Conservation (phyloP, 2,329 filamentous ascomycete species). For the Penicillium occitanis region DNA sequence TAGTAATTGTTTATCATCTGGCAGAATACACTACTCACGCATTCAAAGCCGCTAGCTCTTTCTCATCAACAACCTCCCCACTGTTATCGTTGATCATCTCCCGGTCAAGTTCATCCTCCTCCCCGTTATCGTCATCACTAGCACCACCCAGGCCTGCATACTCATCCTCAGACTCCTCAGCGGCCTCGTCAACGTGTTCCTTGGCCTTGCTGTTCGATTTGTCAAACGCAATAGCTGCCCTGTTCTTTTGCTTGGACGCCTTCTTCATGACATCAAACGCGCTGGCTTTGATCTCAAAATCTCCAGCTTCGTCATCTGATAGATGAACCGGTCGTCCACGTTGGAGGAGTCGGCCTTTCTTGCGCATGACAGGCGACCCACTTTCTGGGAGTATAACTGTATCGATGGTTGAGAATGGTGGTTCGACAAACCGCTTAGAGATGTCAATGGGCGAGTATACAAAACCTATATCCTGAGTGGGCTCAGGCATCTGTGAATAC, state of each 20-base stretch:
- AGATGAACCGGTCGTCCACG: slow-evolving; percentile 46
- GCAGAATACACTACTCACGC: slow-evolving; percentile 63
- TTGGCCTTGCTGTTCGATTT: slow-evolving; percentile 85
- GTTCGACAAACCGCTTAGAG: slow-evolving; percentile 61
- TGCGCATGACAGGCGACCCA: slow-evolving; percentile 65
- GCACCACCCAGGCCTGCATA: slow-evolving; percentile 90
- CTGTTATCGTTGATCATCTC: slow-evolving; percentile 89
- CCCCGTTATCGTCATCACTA: slow-evolving; percentile 80
- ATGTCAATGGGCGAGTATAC: slow-evolving; percentile 70
- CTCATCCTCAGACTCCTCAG: slow-evolving; percentile 96
- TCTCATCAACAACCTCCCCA: slow-evolving; percentile 73
- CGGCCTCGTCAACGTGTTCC: slow-evolving; percentile 86
- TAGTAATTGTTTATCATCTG: slow-evolving; percentile 16
- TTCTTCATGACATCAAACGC: slow-evolving; percentile 73
- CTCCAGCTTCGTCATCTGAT: slow-evolving; percentile 43
- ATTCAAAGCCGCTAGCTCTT: slow-evolving; percentile 79
- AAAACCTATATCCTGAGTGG: slow-evolving; percentile 79
- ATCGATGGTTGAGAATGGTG: slow-evolving; percentile 67
- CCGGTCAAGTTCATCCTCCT: slow-evolving; percentile 72
- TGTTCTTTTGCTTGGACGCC: slow-evolving; percentile 53
- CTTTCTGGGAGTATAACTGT: slow-evolving; percentile 59
- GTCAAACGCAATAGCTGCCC: slow-evolving; percentile 64
- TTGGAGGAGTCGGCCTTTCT: slow-evolving; percentile 57
- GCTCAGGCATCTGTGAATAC: slow-evolving; percentile 67
- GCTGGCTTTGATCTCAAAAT: slow-evolving; percentile 43